These are phyloP conservation scores for Calonectria honghensis DNA, from an alignment of 2,329 filamentous ascomycete species.

Conservation along the genomic window DNA sequence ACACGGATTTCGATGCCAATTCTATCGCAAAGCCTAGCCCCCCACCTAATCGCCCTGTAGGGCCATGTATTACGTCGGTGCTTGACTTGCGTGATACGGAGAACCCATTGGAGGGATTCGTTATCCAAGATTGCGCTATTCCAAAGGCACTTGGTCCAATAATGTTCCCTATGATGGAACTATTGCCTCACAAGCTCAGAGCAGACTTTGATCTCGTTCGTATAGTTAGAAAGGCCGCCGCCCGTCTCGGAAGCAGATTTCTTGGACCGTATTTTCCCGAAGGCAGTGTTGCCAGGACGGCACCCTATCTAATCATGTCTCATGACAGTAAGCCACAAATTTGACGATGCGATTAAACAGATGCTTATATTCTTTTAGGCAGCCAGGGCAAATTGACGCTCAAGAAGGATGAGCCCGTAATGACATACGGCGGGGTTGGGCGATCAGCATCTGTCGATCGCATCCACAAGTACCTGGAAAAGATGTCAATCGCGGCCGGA, in stretches of 20 bases:
- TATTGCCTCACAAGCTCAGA: slow-evolving; percentile 62
- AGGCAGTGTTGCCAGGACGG: slow-evolving; percentile 75
- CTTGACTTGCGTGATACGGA: slow-evolving; percentile 74
- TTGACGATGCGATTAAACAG: background rate
- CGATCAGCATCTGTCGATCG: slow-evolving; percentile 72
- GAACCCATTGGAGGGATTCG: slow-evolving; percentile 76
- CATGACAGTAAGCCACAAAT: slow-evolving; percentile 71
- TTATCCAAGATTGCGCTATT: slow-evolving; percentile 79
- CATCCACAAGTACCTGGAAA: slow-evolving; percentile 70
- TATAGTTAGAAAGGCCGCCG: slow-evolving; percentile 35
- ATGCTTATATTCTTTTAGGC: slow-evolving; percentile 54
- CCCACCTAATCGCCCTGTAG: slow-evolving; percentile 71
- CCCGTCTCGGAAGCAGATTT: slow-evolving; percentile 67
- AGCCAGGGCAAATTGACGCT: slow-evolving; percentile 77
- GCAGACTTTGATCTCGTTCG: slow-evolving; percentile 24
- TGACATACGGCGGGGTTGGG: slow-evolving; percentile 77
- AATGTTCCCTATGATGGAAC: slow-evolving; percentile 74
- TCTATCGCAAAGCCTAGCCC: slow-evolving; percentile 72
- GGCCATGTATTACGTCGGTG: slow-evolving; percentile 77
- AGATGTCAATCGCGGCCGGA: slow-evolving; percentile 74
- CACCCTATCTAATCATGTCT: slow-evolving; percentile 80
- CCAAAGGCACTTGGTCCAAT: slow-evolving; percentile 74
- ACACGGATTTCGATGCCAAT: slow-evolving; percentile 74
- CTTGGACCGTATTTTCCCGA: slow-evolving; percentile 74
- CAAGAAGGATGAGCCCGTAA: slow-evolving; percentile 74